Base-by-base conservation (phyloP, 1,284 basidiomycete species). In the Ustilago nuda region DNA sequence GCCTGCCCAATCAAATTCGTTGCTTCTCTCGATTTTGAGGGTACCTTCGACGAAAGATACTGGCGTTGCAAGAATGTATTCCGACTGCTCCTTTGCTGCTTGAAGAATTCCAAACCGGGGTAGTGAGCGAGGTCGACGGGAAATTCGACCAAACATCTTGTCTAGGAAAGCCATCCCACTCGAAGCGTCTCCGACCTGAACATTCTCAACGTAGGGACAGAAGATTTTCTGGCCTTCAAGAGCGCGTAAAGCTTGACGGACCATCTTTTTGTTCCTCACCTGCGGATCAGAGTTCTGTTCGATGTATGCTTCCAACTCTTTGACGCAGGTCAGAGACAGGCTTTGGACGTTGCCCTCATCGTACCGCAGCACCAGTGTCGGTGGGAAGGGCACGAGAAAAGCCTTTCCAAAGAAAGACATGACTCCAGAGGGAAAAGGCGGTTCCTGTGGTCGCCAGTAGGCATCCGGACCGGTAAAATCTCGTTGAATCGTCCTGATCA, bases 301-400 rank as follows among this genome's bases (percentile, higher is more conserved):
- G 19, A 93, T 87, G 80, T 92, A 93, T 15, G 84, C 84, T 77
- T 91, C 89, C 4, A 93, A 85, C 39, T 92, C 89, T 0, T 87
- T 78, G 0, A 89, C 74, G 36, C 88, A 87, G 17, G 86, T 88
- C 15, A 93, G 83, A 7, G 89, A 87, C 0, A 88, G 85, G 15
- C 61, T 77, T 46, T 89, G 84, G 2, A 87, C 87, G n/a, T 33
- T 36, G 19, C 72, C 76, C 64, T 91, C 89, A 75, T 94, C 92
- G 78, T 92, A 93, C 9, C 89, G 90, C 35, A 94, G 89, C 53
- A 93, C 89, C 15, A 77, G 45, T 30, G 78, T 70, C 90, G 92
- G 12, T 91, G 92, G 83, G 92, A 94, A n/a, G 90, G 92, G 62
- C 91, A 89, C 89, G 90, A 91, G 90, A 91, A 93, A 41, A 90